Conservation (phyloP, 129 eudicot species). For the Flaveria trinervia region DNA sequence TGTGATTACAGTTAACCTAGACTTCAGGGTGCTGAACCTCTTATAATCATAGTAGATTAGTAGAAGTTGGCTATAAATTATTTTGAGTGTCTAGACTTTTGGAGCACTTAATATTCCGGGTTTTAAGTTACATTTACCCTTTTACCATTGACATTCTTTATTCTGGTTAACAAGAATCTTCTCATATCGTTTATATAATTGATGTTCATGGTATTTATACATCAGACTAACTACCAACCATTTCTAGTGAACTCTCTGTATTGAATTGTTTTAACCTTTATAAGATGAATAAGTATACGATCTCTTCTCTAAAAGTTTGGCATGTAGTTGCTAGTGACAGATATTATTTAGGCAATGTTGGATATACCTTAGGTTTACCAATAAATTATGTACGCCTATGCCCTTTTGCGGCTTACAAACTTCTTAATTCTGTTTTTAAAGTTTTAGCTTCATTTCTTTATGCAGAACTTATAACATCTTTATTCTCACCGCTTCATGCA, state of each 20-base stretch:
- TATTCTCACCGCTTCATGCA: too few species aligned
- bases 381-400: too few species aligned
- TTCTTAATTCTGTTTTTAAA: too few species aligned
- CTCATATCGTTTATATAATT: background rate
- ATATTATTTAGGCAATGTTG: conserved; percentile 8
- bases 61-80: background rate
- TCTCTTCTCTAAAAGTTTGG: background rate
- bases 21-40: background rate
- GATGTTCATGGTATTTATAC: background rate
- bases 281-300: background rate
- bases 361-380: background rate
- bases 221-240: too few species aligned
- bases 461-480: too few species aligned
- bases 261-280: too few species aligned
- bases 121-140: background rate
- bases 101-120: background rate
- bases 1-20: too few species aligned
- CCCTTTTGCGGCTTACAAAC: too few species aligned
- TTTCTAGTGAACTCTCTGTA: too few species aligned
- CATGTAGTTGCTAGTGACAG: background rate
- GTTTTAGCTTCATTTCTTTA: too few species aligned
- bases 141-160: conserved; percentile 3
- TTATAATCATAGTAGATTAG: background rate
- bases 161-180: conserved; percentile 17
- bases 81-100: background rate